These are phyloP conservation scores for Odontarrhena argentea DNA, from an alignment of 345 rosid species.

Conservation along the genomic window DNA sequence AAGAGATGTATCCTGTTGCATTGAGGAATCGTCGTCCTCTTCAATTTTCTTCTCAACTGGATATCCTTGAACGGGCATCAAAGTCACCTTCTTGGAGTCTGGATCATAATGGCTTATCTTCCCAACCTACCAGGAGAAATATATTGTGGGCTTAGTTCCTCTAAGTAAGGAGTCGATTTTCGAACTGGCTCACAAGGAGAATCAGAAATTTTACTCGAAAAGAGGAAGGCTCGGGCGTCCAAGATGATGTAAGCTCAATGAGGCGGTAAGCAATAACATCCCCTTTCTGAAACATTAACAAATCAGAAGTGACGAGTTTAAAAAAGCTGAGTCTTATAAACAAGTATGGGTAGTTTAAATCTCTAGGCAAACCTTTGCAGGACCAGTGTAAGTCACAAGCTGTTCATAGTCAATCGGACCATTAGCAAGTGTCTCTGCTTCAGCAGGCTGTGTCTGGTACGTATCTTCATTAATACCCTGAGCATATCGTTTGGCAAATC, in stretches of 20 bases:
- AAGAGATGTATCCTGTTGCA: slow-evolving; percentile 50
- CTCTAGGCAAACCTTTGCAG: slow-evolving; percentile 54
- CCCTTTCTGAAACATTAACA: slow-evolving; percentile 65
- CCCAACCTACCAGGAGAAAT: slow-evolving; percentile 64
- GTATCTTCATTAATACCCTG: slow-evolving; percentile 47
- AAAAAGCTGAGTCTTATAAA: neutral
- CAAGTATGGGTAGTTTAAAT: neutral
- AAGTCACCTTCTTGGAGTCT: slow-evolving; percentile 53
- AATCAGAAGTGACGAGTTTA: slow-evolving; percentile 2
- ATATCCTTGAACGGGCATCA: slow-evolving; percentile 64
- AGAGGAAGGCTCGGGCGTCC: slow-evolving; percentile 89
- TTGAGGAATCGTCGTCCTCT: slow-evolving; percentile 46
- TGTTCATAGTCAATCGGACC: slow-evolving; percentile 57
- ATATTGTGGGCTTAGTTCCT: slow-evolving; percentile 9
- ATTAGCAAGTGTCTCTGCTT: slow-evolving; percentile 40
- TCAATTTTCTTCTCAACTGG: slow-evolving; percentile 56
- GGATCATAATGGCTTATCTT: slow-evolving; percentile 62
- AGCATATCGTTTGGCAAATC: slow-evolving; percentile 51
- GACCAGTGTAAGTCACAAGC: slow-evolving; percentile 60
- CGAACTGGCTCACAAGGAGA: neutral
- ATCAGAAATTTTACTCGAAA: slow-evolving; percentile 56
- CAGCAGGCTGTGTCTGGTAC: slow-evolving; percentile 41
- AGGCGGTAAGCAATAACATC: slow-evolving; percentile 87
- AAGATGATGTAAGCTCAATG: slow-evolving; percentile 79
- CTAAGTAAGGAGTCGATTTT: slow-evolving; percentile 1